Base-by-base conservation (phyloP, 306 rosid species). In the Vigna radiata region DNA sequence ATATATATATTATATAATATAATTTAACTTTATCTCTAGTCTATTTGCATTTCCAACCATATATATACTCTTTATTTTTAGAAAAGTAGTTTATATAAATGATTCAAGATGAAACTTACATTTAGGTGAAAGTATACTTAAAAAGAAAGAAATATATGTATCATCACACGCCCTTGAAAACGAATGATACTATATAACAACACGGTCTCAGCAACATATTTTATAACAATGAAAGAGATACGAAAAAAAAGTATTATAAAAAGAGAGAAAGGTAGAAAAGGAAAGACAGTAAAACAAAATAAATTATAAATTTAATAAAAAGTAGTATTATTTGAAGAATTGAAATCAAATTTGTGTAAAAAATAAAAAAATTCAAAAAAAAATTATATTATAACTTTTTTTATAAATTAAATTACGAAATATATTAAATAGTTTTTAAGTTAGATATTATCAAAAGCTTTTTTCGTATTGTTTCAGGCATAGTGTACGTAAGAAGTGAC, bases 401-500 rank as follows among this genome's bases (percentile, higher is more conserved):
- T 60, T 27, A 7, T 2, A 62, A 33, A 63, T 3, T 16, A 16
- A 63, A 36, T 36, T 36, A 6, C 10, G 8, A n/a, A 37, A 37
- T 17, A 63, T 63, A 36, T 63, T 36, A 63, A 36, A 64, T 17
- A 17, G 0, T 3, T 36, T 63, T 36, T 64, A 37, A 37, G 15
- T 43, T 10, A 43, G 10, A 43, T 47, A 63, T 64, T 13, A 4
- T 61, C 6, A 14, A 36, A 64, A 37, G 4, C 49, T 29, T 37
- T 36, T 65, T 65, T 4, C 31, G 52, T 41, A 13, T 36, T 23
- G 1, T 37, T 55, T 41, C 6, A 70, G 75, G 23, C 37, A 43
- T 49, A 71, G 21, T 19, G 12, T 64, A 72, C 44, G 43, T 69
- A 60, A 55, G 60, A 71, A 62, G 47, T 79, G 86, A 81, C 87